These are phyloP conservation scores for Cytospora paraplurivora DNA, from an alignment of 2,329 filamentous ascomycete species.

Conservation along the genomic window DNA sequence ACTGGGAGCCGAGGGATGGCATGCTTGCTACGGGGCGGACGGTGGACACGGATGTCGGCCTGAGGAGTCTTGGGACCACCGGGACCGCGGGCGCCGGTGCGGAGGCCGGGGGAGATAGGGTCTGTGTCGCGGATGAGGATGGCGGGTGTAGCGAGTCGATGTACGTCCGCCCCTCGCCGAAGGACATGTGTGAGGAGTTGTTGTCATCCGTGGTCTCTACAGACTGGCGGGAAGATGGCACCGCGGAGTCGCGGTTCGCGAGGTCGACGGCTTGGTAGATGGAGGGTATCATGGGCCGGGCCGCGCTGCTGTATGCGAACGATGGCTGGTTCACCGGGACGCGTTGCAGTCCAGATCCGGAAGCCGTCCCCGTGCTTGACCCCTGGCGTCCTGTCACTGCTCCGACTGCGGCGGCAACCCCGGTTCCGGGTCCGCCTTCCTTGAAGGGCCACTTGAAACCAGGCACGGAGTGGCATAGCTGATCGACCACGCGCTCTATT, in stretches of 20 bases:
- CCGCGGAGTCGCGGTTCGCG: background rate
- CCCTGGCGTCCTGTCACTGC: conserved; percentile 12
- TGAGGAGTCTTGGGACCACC: conserved; percentile 32
- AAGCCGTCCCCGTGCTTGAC: conserved; percentile 11
- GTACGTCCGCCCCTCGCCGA: conserved; percentile 50
- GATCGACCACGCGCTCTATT: conserved; percentile 55
- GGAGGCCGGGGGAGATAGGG: conserved; percentile 32
- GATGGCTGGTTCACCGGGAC: conserved; percentile 30
- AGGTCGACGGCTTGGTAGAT: conserved; percentile 35
- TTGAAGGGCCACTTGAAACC: conserved; percentile 40
- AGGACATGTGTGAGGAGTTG: conserved; percentile 44
- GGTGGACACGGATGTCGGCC: conserved; percentile 50
- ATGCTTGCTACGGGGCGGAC: conserved; percentile 51
- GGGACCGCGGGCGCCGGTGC: conserved; percentile 27
- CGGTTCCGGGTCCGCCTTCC: conserved; percentile 34
- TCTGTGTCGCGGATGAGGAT: conserved; percentile 37
- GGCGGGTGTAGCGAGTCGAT: conserved; percentile 46
- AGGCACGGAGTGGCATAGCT: conserved; percentile 51
- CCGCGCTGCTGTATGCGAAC: conserved; percentile 34
- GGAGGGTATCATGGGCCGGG: conserved; percentile 37
- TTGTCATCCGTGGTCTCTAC: conserved; percentile 36
- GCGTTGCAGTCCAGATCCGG: conserved; percentile 22
- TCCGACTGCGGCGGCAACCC: conserved; percentile 25
- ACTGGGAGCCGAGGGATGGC: conserved; percentile 40
- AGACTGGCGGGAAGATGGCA: conserved; percentile 38